A percentile compares a stretch with the other conserved stretches of the same genome.
Evolutionary conservation across 805 yeast genomes (phyloP).

Genomic region (baker's yeast (Saccharomyces cerevisiae)): DNA sequence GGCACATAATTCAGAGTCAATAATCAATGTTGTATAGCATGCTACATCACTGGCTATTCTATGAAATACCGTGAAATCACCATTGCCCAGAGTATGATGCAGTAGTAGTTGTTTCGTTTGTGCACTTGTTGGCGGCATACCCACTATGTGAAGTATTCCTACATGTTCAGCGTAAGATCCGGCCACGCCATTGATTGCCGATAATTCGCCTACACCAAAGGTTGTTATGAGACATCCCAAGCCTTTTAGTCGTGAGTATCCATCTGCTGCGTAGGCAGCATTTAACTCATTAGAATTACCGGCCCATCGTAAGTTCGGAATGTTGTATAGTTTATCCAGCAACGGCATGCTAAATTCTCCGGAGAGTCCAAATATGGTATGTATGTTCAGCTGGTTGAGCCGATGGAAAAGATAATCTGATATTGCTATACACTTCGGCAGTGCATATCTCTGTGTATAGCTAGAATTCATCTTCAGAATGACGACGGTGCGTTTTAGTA

Average conservation of each 20-base stretch:
- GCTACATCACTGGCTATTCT: slow-evolving; percentile 36
- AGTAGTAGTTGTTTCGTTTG: slow-evolving; percentile 29
- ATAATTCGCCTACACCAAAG: slow-evolving; percentile 80
- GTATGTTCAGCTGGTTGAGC: slow-evolving; percentile 40
- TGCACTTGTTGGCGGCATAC: slow-evolving; percentile 45
- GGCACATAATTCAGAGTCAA: slow-evolving; percentile 44
- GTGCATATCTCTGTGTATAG: slow-evolving; percentile 4
- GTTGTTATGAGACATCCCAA: slow-evolving; percentile 39
- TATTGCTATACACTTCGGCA: slow-evolving; percentile 32
- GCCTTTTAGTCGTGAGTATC: slow-evolving; percentile 50
- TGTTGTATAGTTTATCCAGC: slow-evolving; percentile 52
- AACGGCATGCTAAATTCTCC: slow-evolving; percentile 60
- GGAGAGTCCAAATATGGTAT: slow-evolving; percentile 60
- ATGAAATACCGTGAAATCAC: slow-evolving; percentile 46
- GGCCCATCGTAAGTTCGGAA: slow-evolving; percentile 49
- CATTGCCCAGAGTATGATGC: slow-evolving; percentile 24
- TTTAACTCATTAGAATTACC: slow-evolving; percentile 82
- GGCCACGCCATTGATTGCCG: slow-evolving; percentile 71
- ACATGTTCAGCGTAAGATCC: slow-evolving; percentile 75
- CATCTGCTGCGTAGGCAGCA: slow-evolving; percentile 83
- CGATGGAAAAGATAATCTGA: slow-evolving; percentile 58
- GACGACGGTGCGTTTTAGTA: neutral
- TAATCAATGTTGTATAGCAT: slow-evolving; percentile 53
- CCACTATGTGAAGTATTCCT: slow-evolving; percentile 76
- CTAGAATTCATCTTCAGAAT: neutral